Base-by-base conservation (phyloP, 495 filamentous ascomycete species). In the Penicillium pancosmium region DNA sequence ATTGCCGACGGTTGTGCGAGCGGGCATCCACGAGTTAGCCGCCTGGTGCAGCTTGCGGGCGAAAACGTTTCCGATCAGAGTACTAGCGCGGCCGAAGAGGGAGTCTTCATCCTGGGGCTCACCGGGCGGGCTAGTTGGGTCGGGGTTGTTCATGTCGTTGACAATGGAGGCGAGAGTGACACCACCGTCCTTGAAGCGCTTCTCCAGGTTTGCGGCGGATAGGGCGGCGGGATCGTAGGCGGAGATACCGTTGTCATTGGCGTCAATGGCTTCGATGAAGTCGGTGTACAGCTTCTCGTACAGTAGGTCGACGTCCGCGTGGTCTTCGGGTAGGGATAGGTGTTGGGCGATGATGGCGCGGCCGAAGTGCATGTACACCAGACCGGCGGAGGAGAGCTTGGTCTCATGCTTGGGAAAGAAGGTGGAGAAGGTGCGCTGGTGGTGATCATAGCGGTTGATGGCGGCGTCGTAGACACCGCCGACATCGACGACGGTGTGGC, bases 301-400 rank as follows among this genome's bases (percentile, higher is more conserved):
- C 27, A 98, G 75, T 23, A 95, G 70, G 25, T 80, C 78, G 27
- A 93, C 87, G 63, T 91, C 85, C 36, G 82, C 76, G 64, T 83
- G 82, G 34, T 90, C 84, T 58, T 82, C 69, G 23, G 80, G 70
- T 27, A 89, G 72, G 15, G 81, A 80, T 21, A 93, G 84, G 38
- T 85, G 80, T 54, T 87, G 82, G 16, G 88, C 83, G 66, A 98
- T 86, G 68, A 98, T 92, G 15, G 81, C 78, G 54, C 84, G 85
- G 55, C 93, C 94, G 67, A 97, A 97, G 76, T 98, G 93, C 84
- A 97, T 85, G 79, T 92, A 98, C 3, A 98, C 91, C 15, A 98
- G 80, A 0, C 94, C 94, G 0, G 94, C 94, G 58, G 90, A 93
- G 55, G 90, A 94, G 50, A 98, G 87, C 79, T 94, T 97, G 38